phyloP scores from a whole-genome alignment of 2,329 filamentous ascomycete genomes.

The Clathrospora elynae region DNA sequence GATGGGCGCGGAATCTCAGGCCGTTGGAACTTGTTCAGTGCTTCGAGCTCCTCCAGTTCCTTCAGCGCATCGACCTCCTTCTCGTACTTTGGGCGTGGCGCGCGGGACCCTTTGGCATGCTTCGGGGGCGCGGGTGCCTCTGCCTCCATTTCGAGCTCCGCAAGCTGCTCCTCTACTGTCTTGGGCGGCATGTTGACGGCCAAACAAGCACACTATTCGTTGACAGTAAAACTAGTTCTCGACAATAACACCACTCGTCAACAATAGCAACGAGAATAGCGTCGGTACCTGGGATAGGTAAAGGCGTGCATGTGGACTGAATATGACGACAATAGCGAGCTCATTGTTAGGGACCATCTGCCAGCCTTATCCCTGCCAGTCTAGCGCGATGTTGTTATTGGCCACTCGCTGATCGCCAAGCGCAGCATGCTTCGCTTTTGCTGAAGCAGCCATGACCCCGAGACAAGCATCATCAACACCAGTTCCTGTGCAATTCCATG shows the following conservation, averaged over 20 bases:
- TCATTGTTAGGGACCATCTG: conserved; percentile 19
- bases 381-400: conserved; percentile 35
- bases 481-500: conserved; percentile 27
- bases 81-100: conserved; percentile 50
- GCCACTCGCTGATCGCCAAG: conserved; percentile 29
- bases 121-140: conserved; percentile 43
- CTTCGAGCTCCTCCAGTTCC: conserved; percentile 78
- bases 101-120: conserved; percentile 53
- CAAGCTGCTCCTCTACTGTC: conserved; percentile 56
- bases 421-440: conserved; percentile 32
- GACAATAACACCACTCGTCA: neutral
- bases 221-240: too few species aligned
- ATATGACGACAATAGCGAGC: conserved; percentile 5
- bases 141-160: conserved; percentile 48
- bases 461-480: conserved; percentile 46
- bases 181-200: conserved; percentile 43
- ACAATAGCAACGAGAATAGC: conserved; percentile 1
- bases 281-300: neutral
- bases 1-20: conserved; percentile 63
- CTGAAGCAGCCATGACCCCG: conserved; percentile 41
- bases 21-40: conserved; percentile 55
- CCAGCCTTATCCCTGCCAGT: conserved; percentile 26
- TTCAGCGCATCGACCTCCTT: conserved; percentile 76
- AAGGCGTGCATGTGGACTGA: neutral
- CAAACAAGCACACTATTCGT: neutral